phyloP scores from a whole-genome alignment of 768 basidiomycete species.

The Floccularia luteovirens region DNA sequence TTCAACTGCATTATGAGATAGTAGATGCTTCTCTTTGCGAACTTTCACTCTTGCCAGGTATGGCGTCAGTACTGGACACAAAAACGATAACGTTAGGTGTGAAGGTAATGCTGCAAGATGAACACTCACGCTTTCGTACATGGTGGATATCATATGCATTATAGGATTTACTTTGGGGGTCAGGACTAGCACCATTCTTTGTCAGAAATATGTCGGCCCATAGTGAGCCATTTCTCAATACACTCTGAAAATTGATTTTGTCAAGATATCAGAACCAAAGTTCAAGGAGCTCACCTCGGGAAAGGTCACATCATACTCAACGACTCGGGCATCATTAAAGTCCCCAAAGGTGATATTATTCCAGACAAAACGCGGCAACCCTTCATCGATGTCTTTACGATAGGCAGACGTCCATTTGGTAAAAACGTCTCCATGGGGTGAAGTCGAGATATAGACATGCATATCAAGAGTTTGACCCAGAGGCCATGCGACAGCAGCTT shows the following conservation, averaged over 20 bases:
- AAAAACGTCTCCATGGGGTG: conserved; percentile 55
- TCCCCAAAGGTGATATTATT: conserved; percentile 72
- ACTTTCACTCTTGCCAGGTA: conserved; percentile 66
- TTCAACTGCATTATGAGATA: conserved; percentile 35
- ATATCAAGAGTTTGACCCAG: conserved; percentile 56
- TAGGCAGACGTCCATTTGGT: conserved; percentile 42
- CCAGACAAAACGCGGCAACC: conserved; percentile 69
- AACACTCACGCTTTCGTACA: conserved; percentile 60
- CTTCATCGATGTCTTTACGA: conserved; percentile 37
- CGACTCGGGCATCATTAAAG: conserved; percentile 53
- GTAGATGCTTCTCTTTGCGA: conserved; percentile 79
- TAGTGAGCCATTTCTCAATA: conserved; percentile 70
- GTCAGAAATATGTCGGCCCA: conserved; percentile 82
- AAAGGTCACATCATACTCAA: conserved; percentile 53
- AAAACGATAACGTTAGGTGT: conserved; percentile 1
- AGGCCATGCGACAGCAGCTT: conserved; percentile 51
- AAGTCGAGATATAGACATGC: conserved; percentile 69
- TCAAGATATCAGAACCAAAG: too few relatives aligned
- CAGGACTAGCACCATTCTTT: conserved; percentile 54
- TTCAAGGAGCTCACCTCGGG: conserved; percentile 66
- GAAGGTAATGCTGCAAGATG: conserved; percentile 4
- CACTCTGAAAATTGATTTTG: conserved; percentile 40
- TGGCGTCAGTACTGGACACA: conserved; percentile 83
- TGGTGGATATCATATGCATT: conserved; percentile 56
- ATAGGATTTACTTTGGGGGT: conserved; percentile 50